Conservation (phyloP, 129 eudicot species). For the Daucus carota region DH1_v3.0 NC_030383.2:11115001-11115500, state of each 20-base stretch:
- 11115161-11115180: neutral
- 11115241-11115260: neutral
- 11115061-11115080: neutral
- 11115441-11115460: conserved; percentile 90
- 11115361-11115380: neutral
- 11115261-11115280: neutral
- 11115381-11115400: neutral
- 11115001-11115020: neutral
- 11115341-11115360: neutral
- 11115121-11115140: neutral
- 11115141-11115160: neutral
- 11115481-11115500: conserved; percentile 76
- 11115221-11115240: neutral
- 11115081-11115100: neutral
- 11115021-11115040: neutral
- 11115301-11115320: neutral
- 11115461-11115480: conserved; percentile 93
- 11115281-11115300: neutral
- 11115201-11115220: neutral
- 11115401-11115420: neutral
- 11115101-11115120: neutral
- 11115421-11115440: conserved; percentile 45
- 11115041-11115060: neutral
- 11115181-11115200: neutral
- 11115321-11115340: neutral